A percentile compares a stretch with the other conserved stretches of the same genome.
Conservation (phyloP, 768 basidiomycete genomes). For the Naganishia vishniacii region DNA sequence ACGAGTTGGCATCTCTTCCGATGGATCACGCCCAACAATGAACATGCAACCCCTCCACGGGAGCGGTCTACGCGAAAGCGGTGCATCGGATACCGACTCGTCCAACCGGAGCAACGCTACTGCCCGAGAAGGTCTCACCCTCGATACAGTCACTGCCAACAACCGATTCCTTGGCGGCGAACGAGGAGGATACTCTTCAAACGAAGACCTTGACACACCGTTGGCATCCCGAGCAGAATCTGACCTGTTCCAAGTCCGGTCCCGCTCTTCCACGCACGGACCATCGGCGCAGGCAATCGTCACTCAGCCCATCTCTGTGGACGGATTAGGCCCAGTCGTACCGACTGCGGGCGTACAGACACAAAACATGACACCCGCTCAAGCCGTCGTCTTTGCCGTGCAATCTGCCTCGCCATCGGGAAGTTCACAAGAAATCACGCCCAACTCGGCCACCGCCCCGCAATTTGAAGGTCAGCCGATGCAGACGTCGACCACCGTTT, state of each 20-base stretch:
- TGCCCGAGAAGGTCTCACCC: not conserved
- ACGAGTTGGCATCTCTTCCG: not conserved
- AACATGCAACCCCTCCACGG: not conserved
- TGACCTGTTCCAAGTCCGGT: constrained; percentile 12
- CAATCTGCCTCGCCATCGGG: constrained; percentile 7
- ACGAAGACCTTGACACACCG: constrained; percentile 11
- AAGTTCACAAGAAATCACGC: not conserved
- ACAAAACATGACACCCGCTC: constrained; percentile 5
- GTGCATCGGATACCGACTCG: not conserved
- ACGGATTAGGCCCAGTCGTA: constrained; percentile 3
- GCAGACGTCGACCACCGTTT: constrained; percentile 1
- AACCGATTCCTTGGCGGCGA: not conserved
- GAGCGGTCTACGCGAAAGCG: not conserved
- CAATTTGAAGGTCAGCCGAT: not conserved
- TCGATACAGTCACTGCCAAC: constrained; percentile 4
- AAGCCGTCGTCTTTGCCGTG: constrained; percentile 5
- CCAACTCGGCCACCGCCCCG: not conserved
- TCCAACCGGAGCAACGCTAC: not conserved
- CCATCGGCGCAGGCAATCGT: constrained; percentile 11
- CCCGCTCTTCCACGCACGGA: constrained; percentile 1
- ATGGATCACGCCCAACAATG: not conserved
- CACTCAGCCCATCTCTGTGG: constrained; percentile 11
- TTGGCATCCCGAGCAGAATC: constrained; percentile 1
- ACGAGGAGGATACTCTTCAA: constrained; percentile 1
- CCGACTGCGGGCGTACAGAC: not conserved